Conservation (phyloP, 2,329 filamentous ascomycete genomes). For the Xylaria sp. region DNA sequence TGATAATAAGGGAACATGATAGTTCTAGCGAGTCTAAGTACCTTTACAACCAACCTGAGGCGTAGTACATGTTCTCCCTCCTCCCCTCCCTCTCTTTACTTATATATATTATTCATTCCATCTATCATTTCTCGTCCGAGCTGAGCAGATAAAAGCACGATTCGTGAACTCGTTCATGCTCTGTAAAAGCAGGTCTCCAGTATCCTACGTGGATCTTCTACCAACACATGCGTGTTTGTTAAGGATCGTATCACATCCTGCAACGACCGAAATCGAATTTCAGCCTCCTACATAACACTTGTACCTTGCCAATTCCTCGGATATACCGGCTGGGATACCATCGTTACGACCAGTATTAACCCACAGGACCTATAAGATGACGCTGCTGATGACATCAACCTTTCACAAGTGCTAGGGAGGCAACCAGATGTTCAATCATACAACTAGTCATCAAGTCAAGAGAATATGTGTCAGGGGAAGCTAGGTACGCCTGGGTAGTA, state of each 20-base stretch:
- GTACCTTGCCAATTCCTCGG: not conserved
- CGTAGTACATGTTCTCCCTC: too few species aligned
- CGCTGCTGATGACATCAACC: not conserved
- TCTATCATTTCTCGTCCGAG: too few species aligned
- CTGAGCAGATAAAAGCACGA: too few species aligned
- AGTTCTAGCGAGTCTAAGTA: not conserved
- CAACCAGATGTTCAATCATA: not conserved
- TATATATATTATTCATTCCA: too few species aligned
- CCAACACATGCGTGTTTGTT: not conserved
- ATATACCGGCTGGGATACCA: not conserved
- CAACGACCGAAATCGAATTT: too few species aligned
- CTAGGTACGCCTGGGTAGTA: conserved; percentile 8
- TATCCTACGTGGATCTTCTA: not conserved
- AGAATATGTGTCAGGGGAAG: not conserved
- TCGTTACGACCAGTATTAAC: not conserved
- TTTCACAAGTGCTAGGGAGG: not conserved
- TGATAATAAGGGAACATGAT: not conserved
- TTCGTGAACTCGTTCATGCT: not conserved
- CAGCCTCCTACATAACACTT: not conserved
- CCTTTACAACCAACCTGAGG: too few species aligned
- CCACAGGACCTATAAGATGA: not conserved
- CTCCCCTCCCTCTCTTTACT: too few species aligned
- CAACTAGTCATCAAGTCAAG: not conserved
- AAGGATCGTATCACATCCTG: not conserved
- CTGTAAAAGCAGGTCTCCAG: not conserved